phyloP scores from a whole-genome alignment of 352 stramenopile species.

The Phytopythium boreale region DNA sequence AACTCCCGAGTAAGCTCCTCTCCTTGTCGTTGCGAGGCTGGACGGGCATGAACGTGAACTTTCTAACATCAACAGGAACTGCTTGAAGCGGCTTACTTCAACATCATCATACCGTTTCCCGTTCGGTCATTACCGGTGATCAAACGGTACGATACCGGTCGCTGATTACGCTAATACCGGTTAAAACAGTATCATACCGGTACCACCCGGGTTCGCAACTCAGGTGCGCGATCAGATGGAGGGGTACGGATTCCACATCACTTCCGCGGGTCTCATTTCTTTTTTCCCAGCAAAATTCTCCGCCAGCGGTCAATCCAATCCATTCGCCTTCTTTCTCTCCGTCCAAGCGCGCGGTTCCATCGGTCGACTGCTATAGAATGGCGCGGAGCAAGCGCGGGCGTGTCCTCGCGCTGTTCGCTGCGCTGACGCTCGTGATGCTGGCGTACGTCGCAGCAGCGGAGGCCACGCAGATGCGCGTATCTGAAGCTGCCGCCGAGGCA shows the following conservation, averaged over 20 bases:
- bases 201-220: not conserved
- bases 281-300: not conserved
- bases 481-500: constrained; percentile 4
- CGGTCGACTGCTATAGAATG: not conserved
- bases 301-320: not conserved
- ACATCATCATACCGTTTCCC: too few relatives aligned
- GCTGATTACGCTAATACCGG: too few relatives aligned
- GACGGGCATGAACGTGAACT: too few relatives aligned
- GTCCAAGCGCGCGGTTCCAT: too few relatives aligned
- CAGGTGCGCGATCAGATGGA: not conserved
- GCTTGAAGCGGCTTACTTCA: too few relatives aligned
- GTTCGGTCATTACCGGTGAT: too few relatives aligned
- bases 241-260: not conserved
- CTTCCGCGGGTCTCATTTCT: not conserved
- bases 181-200: not conserved
- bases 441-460: not conserved
- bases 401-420: not conserved
- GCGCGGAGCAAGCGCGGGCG: not conserved
- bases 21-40: too few relatives aligned
- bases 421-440: not conserved
- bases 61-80: too few relatives aligned
- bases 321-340: not conserved
- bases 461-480: not conserved
- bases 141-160: not conserved
- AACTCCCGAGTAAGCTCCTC: too few relatives aligned